Base-by-base conservation (phyloP, 495 filamentous ascomycete genomes). In the Neurospora sp. region DNA sequence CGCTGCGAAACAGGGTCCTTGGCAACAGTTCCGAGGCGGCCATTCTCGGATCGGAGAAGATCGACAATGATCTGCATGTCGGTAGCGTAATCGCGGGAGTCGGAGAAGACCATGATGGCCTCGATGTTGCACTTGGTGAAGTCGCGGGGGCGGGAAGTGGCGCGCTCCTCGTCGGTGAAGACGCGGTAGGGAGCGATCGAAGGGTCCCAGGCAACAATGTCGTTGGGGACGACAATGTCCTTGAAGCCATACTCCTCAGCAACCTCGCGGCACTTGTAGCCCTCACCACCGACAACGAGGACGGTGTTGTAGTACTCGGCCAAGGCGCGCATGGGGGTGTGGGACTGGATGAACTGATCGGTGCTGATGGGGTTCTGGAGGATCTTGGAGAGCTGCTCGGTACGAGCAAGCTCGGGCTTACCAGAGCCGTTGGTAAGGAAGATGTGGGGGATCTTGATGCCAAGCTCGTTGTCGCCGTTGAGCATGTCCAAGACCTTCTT, bases 21-120 rank as follows among this genome's bases (percentile, higher is more conserved):
- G 44, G 91, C 88, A 18, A 87, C 81, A 38, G 92, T 94, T 42
- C 86, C 83, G 20, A 93, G 81, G 70, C 87, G 87, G 73, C 92
- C 92, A 72, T 93, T 85, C 80, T 93, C 88, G 40, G 90, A 89
- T 4, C 90, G 88, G n/a, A 94, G 83, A 46, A 94, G 85, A 79
- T 96, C 93, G 75, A 96, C 88, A 80, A 94, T 94, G 79, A 96
- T 91, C 80, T 94, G 92, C 78, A 91, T 87, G 79, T 96, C 93
- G 40, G 91, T 92, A 38, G 90, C 91, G 83, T 94, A 94, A 83
- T 96, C 93, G 73, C 91, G 88, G 20, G 90, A 91, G 83, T 94
- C 92, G 72, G 90, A 91, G 82, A 94, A 94, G 75, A 94, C 90
- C 74, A 94, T 85, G 81, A 94, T 92, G 73, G 92, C 92, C 38